These are phyloP conservation scores for Oryza glumipatula DNA, from an alignment of 176 grass and related monocot species.

Conservation along the genomic window DNA sequence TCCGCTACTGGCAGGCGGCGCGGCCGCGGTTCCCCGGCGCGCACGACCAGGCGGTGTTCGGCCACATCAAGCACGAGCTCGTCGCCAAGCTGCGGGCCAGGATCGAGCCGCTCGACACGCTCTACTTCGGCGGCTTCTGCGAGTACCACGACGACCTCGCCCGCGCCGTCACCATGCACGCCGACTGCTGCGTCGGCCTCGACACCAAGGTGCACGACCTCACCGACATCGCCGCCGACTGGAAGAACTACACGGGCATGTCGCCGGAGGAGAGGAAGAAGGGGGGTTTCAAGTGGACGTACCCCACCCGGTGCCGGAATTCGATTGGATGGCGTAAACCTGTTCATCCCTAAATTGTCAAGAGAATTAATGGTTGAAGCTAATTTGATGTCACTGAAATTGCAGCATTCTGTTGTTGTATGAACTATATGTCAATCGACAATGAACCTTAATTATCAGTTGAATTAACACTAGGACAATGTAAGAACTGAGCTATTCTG, in stretches of 20 bases:
- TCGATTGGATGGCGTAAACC: conserved; percentile 7
- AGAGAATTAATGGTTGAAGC: neutral
- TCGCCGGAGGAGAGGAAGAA: neutral
- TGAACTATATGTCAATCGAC: neutral
- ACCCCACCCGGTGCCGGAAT: conserved; percentile 19
- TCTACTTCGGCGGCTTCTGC: conserved; percentile 52
- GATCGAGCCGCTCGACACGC: conserved; percentile 53
- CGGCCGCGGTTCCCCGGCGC: conserved; percentile 18
- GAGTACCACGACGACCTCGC: conserved; percentile 27
- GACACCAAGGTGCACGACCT: conserved; percentile 58
- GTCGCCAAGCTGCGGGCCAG: conserved; percentile 1
- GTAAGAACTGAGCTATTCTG: neutral
- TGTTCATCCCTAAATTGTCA: neutral
- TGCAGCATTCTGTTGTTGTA: neutral
- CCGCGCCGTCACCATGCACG: conserved; percentile 60
- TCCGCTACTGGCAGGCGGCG: conserved; percentile 46
- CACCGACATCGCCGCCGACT: conserved; percentile 28
- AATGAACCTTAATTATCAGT: neutral
- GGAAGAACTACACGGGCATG: conserved; percentile 47
- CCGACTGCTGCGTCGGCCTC: conserved; percentile 57
- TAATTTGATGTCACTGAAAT: neutral
- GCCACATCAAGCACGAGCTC: conserved; percentile 43
- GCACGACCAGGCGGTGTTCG: conserved; percentile 56
- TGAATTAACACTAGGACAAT: neutral
- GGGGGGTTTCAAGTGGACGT: neutral